Evolutionary conservation across 805 yeast genomes (phyloP), one percentile per base, ranked within the genome.

Genomic region (Starmerella tilneyi): DNA sequence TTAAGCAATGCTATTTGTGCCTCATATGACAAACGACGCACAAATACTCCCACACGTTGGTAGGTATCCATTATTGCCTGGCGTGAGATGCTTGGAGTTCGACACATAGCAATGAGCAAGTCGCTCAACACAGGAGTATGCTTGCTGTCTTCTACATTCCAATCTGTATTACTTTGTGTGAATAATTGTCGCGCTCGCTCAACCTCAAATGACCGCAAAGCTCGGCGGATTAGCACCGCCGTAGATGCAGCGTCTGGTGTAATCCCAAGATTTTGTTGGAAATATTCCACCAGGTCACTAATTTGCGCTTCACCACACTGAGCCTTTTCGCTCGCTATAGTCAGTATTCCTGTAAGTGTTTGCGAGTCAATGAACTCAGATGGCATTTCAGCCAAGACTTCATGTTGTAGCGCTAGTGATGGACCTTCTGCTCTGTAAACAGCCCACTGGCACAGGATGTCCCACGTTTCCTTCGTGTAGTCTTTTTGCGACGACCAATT

Each of bases 1-100:
- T 51, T 53, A 42, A 68, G 57, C 56, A 74, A 56, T 0, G 69
- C 65, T 12, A 60, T 58, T 38, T 71, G 62, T 0, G 75, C 62
- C 1, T 55, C 58, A 12, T 68, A 60, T 37, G 68, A 66, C 7
- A 74, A 52, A 7, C 54, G 56, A 13, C 59, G 59, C 6, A 68
- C 66, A 48, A 64, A 70, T n/a, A 59, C 57, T 44, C 70, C 63
- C 28, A 75, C 63, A 32, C 66, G 67, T 45, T 67, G 63, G 46
- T 73, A 72, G 28, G 66, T 59, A 19, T 63, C 59, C 46, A 65
- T 56, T 0, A 56, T 60, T 6, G 52, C 49, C 4, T 46, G 38
- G 1, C 58, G 58, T 27, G 63, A 61, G 4, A 60, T 51, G 5
- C 54, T 47, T 4, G 59, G 58, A 0, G 61, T 49, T 4, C 51